These are phyloP conservation scores for Chondrostereum purpureum DNA, from an alignment of 1,284 basidiomycete species.

Conservation along the genomic window DNA sequence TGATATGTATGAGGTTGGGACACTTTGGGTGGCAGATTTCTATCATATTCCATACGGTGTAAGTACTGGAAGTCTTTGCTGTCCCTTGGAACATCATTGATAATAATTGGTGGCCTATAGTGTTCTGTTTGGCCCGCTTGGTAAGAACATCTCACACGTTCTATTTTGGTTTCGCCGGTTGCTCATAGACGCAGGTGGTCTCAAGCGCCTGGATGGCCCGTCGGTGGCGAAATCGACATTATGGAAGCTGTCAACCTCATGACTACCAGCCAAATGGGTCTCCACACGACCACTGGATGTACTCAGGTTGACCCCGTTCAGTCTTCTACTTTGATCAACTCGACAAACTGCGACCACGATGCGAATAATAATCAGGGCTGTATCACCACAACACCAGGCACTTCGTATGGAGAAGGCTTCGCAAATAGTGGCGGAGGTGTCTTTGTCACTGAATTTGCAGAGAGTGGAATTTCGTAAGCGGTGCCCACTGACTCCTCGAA, in stretches of 20 bases:
- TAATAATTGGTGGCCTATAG: slow-evolving; percentile 30
- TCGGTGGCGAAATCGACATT: too few species aligned
- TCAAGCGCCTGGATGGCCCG: background rate
- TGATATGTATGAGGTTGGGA: slow-evolving; percentile 54
- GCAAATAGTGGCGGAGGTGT: slow-evolving; percentile 61
- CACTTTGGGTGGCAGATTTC: slow-evolving; percentile 61
- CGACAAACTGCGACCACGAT: slow-evolving; percentile 52
- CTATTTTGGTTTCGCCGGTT: too few species aligned
- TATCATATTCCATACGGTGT: slow-evolving; percentile 66
- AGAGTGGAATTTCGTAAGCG: slow-evolving; percentile 56
- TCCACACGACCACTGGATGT: slow-evolving; percentile 64
- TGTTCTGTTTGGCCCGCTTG: slow-evolving; percentile 73
- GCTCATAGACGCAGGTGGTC: background rate
- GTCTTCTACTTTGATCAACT: slow-evolving; percentile 45
- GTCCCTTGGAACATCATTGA: background rate
- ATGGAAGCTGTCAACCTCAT: slow-evolving; percentile 70
- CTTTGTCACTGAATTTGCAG: slow-evolving; percentile 66
- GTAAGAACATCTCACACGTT: too few species aligned
- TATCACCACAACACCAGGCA: slow-evolving; percentile 44
- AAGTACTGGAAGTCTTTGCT: slow-evolving; percentile 16
- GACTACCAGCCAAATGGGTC: slow-evolving; percentile 56
- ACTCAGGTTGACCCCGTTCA: slow-evolving; percentile 42
- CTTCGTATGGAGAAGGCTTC: slow-evolving; percentile 62
- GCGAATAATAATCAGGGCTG: slow-evolving; percentile 59
- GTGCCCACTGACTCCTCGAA: too few species aligned